Percentiles rank a stretch among this genome's conserved stretches.
Evolutionary conservation across 2,329 filamentous ascomycete genomes (phyloP).

Genomic region (Coniosporium uncinatum): DNA sequence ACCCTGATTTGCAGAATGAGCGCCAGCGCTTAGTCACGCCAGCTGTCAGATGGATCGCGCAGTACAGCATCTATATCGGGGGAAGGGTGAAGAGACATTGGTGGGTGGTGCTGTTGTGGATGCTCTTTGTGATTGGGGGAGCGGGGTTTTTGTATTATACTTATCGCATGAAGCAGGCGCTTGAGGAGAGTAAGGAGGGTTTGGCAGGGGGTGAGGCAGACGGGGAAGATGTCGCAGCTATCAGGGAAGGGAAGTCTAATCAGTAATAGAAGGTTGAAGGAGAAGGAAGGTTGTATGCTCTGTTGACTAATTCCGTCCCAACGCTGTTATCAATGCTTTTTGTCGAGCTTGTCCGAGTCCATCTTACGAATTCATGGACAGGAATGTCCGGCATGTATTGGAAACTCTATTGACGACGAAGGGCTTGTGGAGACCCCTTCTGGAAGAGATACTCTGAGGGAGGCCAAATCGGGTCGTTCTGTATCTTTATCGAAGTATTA

Average conservation of each 20-base stretch:
- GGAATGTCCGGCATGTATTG: no score
- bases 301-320: no score
- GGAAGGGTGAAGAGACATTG: neutral
- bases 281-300: no score
- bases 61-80: neutral
- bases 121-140: neutral
- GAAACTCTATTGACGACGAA: no score
- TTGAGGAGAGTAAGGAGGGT: neutral
- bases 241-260: neutral
- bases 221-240: neutral
- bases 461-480: no score
- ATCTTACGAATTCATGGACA: no score
- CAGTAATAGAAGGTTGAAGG: no score
- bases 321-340: no score
- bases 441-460: no score
- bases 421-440: no score
- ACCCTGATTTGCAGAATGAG: slow-evolving; percentile 40
- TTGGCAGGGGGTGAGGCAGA: neutral
- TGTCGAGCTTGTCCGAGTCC: no score
- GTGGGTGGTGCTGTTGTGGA: neutral
- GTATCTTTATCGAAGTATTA: no score
- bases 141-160: neutral
- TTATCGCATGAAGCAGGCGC: neutral
- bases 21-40: slow-evolving; percentile 35
- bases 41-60: slow-evolving; percentile 23